phyloP scores from a whole-genome alignment of 1,284 basidiomycete species.

The Trametes polyzona region DNA sequence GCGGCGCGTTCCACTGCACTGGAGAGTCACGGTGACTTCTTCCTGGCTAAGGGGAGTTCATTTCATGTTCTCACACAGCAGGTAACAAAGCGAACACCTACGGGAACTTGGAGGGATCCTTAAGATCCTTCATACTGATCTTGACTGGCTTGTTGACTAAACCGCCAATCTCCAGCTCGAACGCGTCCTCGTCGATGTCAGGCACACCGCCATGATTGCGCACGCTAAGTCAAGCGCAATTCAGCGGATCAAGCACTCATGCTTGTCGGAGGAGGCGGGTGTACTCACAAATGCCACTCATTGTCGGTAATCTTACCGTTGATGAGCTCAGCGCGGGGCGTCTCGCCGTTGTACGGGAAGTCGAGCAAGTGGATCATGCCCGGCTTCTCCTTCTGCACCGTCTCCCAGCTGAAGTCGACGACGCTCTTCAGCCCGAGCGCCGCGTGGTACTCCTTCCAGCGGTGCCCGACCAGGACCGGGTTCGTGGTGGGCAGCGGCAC shows the following conservation, averaged over 20 bases:
- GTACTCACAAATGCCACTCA: conserved; percentile 49
- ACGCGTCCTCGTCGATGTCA: conserved; percentile 47
- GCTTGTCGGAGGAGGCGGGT: neutral
- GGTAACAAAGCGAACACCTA: conserved; percentile 29
- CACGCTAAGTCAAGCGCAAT: conserved; percentile 40
- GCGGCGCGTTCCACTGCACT: conserved; percentile 58
- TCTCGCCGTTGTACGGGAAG: conserved; percentile 59
- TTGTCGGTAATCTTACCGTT: conserved; percentile 50
- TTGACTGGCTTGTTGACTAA: conserved; percentile 50
- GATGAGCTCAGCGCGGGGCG: conserved; percentile 46
- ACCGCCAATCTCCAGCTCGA: conserved; percentile 53
- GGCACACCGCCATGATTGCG: conserved; percentile 55
- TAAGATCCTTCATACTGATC: conserved; percentile 49
- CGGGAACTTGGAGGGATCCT: conserved; percentile 51
- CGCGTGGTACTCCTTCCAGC: conserved; percentile 61
- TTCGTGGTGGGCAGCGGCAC: conserved; percentile 55
- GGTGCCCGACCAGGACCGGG: conserved; percentile 52
- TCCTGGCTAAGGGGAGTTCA: conserved; percentile 39
- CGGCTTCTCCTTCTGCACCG: conserved; percentile 55
- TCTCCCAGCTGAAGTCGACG: conserved; percentile 57
- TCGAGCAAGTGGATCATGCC: conserved; percentile 57
- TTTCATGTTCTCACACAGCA: neutral
- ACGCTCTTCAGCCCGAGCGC: conserved; percentile 50
- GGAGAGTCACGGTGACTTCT: conserved; percentile 56
- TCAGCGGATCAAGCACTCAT: neutral